phyloP scores from a whole-genome alignment of 306 rosid genomes.

The Corylus avellana region DNA sequence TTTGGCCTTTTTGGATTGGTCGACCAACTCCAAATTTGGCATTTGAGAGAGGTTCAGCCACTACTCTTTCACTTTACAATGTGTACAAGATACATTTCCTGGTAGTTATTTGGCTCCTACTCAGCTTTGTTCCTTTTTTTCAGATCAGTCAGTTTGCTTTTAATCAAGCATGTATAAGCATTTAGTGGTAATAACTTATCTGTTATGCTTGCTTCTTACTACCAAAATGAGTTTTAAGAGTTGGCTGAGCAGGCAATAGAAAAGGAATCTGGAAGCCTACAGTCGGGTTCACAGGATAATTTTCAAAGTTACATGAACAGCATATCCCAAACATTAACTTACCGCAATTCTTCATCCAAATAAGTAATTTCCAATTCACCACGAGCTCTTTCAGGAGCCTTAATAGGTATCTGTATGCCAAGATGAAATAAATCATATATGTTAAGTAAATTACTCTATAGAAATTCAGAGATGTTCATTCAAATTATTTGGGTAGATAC shows the following conservation, averaged over 20 bases:
- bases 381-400: constrained; percentile 90
- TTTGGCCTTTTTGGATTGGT: no score
- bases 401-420: constrained; percentile 70
- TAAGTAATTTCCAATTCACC: constrained; percentile 87
- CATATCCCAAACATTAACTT: constrained; percentile 29
- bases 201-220: background rate
- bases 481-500: background rate
- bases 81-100: no score
- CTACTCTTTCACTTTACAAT: no score
- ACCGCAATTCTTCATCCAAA: constrained; percentile 88
- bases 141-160: background rate
- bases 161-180: no score
- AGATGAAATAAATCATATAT: constrained; percentile 10
- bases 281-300: background rate
- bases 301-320: constrained; percentile 4
- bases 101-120: no score
- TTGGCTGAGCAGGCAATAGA: background rate
- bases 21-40: no score
- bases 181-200: background rate
- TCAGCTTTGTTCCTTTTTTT: no score
- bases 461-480: constrained; percentile 14
- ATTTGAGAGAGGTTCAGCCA: no score
- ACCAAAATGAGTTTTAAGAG: background rate
- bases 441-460: constrained; percentile 11
- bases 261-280: background rate